A percentile compares a stretch with the other conserved stretches of the same genome.
Evolutionary conservation across 2,329 filamentous ascomycete species (phyloP).

Genomic region (Aspergillus sp.): DNA sequence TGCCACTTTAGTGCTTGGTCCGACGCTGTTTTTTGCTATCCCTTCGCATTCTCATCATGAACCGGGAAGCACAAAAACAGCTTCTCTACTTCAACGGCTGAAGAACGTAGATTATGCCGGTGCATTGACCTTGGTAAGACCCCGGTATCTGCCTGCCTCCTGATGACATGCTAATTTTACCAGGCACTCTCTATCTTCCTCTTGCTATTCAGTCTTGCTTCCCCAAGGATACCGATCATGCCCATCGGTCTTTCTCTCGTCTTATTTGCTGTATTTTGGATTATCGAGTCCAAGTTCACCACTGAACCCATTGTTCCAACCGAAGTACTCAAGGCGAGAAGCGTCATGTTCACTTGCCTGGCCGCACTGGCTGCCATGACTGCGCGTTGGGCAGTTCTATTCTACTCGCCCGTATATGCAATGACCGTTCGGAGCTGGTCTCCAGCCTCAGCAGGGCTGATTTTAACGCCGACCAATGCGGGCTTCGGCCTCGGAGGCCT

Average conservation of each 20-base stretch:
- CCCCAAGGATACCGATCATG: slow-evolving; percentile 59
- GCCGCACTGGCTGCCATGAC: slow-evolving; percentile 78
- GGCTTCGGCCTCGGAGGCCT: slow-evolving; percentile 76
- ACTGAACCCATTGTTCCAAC: slow-evolving; percentile 74
- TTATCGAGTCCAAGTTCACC: slow-evolving; percentile 64
- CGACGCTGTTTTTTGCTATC: slow-evolving; percentile 65
- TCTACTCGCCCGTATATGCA: slow-evolving; percentile 78
- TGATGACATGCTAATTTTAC: neutral
- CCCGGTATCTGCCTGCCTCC: neutral
- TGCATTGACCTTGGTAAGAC: slow-evolving; percentile 61
- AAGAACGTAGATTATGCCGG: slow-evolving; percentile 73
- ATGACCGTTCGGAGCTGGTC: slow-evolving; percentile 71
- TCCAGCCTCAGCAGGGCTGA: slow-evolving; percentile 69
- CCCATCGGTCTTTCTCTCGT: slow-evolving; percentile 62
- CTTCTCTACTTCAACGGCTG: slow-evolving; percentile 55
- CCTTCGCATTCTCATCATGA: slow-evolving; percentile 47
- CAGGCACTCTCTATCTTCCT: slow-evolving; percentile 66
- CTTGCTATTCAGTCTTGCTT: slow-evolving; percentile 69
- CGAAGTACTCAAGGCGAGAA: slow-evolving; percentile 66
- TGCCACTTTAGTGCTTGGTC: slow-evolving; percentile 59
- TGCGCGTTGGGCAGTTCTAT: slow-evolving; percentile 75
- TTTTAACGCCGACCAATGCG: slow-evolving; percentile 77
- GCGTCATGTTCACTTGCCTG: slow-evolving; percentile 70
- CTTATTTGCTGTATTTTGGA: slow-evolving; percentile 57
- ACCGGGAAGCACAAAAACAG: slow-evolving; percentile 37